Base-by-base conservation (phyloP, 2,329 filamentous ascomycete genomes). In the Elsinoe arachidis region DNA sequence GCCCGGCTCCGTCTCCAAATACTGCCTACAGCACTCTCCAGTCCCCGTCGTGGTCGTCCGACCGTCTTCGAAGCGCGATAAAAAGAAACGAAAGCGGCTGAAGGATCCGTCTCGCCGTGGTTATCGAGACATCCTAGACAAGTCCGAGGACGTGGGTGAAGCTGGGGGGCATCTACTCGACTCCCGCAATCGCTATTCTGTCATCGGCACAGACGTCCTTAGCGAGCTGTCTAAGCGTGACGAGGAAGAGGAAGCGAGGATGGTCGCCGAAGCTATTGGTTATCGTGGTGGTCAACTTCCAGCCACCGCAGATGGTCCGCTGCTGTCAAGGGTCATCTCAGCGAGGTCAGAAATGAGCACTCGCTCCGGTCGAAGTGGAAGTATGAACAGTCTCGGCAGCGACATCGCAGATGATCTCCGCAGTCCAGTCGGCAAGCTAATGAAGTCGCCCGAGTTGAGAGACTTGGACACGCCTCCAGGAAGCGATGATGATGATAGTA, bases 21-120 rank as follows among this genome's bases (percentile, higher is more conserved):
- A 96, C 73, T 96, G 91, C 66, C 79, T 96, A 11, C 91, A 96
- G 68, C 91, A 95, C 69, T 95, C 88, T 1, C 90, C 91, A 0
- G 88, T 96, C 1, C 91, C 91, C 1, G 91, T 96, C 6, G 91
- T 96, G 30, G 91, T 96, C 33, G 91, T 96, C 9, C 83, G 91
- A 3, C 90, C 91, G 35, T 87, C 86, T 33, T 87, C 88, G 60
- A 95, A 95, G 74, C 86, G 91, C 17, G 82, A 88, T 67, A 93
- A 93, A 73, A 95, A 95, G 75, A 95, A 93, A 73, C 80, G 81
- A 59, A 96, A 96, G 75, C 84, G 91, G 30, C 80, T 84, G 53
- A 84, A 87, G 56, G 89, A 96, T 64, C 85, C 88, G 5, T 78
- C 76, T 14, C 81, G 90, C 34, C 84, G 87, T 63, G 87, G 84